These are phyloP conservation scores for Endocalyx cinctus DNA, from an alignment of 2,329 filamentous ascomycete genomes.

Conservation along the genomic window DNA sequence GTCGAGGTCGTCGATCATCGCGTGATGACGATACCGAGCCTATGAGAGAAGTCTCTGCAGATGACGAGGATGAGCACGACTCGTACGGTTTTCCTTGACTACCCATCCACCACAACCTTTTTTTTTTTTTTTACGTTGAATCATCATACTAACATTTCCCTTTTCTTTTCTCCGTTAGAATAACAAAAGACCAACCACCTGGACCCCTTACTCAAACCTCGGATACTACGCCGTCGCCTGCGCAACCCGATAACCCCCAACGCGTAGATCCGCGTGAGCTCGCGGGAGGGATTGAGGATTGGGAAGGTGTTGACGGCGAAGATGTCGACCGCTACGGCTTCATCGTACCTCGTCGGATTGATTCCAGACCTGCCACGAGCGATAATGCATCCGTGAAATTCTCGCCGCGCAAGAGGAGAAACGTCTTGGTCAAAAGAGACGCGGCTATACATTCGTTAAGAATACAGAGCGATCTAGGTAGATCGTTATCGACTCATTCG, in stretches of 20 bases:
- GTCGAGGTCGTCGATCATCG: conserved; percentile 41
- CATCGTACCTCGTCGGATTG: conserved; percentile 46
- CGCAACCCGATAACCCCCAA: conserved; percentile 35
- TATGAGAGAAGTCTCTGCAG: conserved; percentile 45
- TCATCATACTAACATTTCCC: conserved; percentile 25
- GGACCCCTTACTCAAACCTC: conserved; percentile 25
- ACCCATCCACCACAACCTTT: conserved; percentile 18
- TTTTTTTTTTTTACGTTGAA: too few relatives aligned
- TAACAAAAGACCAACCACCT: conserved; percentile 22
- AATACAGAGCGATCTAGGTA: conserved; percentile 42
- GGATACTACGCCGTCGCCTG: conserved; percentile 29
- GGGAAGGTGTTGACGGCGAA: conserved; percentile 57
- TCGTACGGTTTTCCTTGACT: conserved; percentile 54
- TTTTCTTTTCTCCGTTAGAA: too few relatives aligned
- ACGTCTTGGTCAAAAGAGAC: conserved; percentile 40
- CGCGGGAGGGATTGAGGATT: conserved; percentile 60
- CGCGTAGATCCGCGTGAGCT: conserved; percentile 42
- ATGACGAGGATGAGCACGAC: conserved; percentile 49
- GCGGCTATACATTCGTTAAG: conserved; percentile 31
- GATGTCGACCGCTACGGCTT: conserved; percentile 67
- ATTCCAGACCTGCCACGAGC: conserved; percentile 37
- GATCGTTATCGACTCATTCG: conserved; percentile 54
- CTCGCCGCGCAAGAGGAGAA: conserved; percentile 40
- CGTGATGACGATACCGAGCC: conserved; percentile 44
- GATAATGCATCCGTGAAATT: conserved; percentile 38